Conservation (phyloP, 2,329 filamentous ascomycete genomes). For the Aspergillus jensenii region DNA sequence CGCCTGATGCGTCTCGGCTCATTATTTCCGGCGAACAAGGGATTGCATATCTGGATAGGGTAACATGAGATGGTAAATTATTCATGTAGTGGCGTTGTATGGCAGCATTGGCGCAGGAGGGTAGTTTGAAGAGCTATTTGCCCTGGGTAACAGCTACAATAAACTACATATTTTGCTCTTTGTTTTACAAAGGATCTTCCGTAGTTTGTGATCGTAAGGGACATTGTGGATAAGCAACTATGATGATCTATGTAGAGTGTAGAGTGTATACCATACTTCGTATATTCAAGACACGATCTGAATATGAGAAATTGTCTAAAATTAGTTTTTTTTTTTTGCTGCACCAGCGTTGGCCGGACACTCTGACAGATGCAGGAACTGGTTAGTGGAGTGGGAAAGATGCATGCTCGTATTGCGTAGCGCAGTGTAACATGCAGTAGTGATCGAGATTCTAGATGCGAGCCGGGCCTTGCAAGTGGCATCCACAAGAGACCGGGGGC, state of each 20-base stretch:
- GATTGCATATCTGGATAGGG: conserved; percentile 11
- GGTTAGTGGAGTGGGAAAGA: not conserved
- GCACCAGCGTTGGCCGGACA: not conserved
- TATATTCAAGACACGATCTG: not conserved
- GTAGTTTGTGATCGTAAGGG: not conserved
- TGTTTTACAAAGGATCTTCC: not conserved
- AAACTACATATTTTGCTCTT: not conserved
- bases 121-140: conserved; percentile 1
- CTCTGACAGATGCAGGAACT: not conserved
- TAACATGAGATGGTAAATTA: conserved; percentile 2
- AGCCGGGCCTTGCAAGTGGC: not conserved
- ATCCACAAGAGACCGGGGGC: not conserved
- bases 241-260: too few relatives aligned
- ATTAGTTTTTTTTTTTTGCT: not conserved
- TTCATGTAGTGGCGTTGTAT: conserved; percentile 9
- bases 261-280: too few relatives aligned
- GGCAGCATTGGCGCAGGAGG: conserved; percentile 11
- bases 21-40: conserved; percentile 5
- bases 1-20: not conserved
- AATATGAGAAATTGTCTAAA: not conserved
- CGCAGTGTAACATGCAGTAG: not conserved
- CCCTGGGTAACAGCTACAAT: not conserved
- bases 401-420: not conserved
- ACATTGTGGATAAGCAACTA: not conserved
- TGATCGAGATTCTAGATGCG: not conserved